A percentile compares a stretch with the other conserved stretches of the same genome.
phyloP scores from a whole-genome alignment of 2,329 filamentous ascomycete species.

The Ophiostoma sp. region DNA sequence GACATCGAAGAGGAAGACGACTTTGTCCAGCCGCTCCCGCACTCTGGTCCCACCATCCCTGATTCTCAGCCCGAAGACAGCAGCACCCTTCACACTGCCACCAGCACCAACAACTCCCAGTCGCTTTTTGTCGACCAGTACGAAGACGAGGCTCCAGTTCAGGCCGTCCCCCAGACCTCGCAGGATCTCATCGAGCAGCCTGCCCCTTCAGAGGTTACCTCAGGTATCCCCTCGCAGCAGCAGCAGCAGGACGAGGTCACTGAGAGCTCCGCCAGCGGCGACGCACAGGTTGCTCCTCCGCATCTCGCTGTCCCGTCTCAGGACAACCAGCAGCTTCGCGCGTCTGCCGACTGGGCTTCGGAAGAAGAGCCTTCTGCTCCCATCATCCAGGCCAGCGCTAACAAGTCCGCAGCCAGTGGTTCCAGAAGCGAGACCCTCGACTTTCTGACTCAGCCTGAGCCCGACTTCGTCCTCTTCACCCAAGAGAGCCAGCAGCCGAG shows the following conservation, averaged over 20 bases:
- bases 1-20: neutral
- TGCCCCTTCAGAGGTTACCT: neutral
- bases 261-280: neutral
- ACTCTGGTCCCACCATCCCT: slow-evolving; percentile 23
- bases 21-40: neutral
- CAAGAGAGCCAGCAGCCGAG: slow-evolving; percentile 5
- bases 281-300: neutral
- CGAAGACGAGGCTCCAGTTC: neutral
- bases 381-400: neutral
- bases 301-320: neutral
- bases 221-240: neutral
- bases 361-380: neutral
- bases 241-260: neutral
- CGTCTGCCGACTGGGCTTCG: slow-evolving; percentile 22
- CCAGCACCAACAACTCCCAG: neutral
- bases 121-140: neutral
- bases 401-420: neutral
- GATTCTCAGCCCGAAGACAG: slow-evolving; percentile 23
- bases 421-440: neutral
- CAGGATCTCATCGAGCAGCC: neutral
- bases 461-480: slow-evolving; percentile 21
- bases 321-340: slow-evolving; percentile 10
- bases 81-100: neutral
- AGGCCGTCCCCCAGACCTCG: neutral
- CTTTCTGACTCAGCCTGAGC: slow-evolving; percentile 28